Conservation (phyloP, 768 basidiomycete genomes). For the Termitomyces sp. region DNA sequence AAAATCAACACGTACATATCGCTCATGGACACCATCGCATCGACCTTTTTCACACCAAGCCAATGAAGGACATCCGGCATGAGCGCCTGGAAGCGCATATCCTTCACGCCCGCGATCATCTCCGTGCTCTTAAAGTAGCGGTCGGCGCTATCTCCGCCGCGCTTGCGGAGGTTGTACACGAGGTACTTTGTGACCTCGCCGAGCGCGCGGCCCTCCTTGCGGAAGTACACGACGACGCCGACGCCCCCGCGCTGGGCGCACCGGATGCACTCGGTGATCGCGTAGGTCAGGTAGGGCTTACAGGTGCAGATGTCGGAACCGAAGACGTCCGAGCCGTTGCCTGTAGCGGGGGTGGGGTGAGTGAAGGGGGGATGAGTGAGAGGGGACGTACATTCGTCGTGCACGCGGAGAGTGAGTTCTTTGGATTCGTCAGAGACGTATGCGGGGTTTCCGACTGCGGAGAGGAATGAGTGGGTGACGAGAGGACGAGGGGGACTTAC, state of each 20-base stretch:
- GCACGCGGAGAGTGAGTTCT: conserved; percentile 82
- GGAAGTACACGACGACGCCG: conserved; percentile 90
- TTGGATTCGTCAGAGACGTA: conserved; percentile 71
- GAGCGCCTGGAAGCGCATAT: conserved; percentile 90
- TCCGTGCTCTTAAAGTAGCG: conserved; percentile 94
- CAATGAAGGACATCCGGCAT: conserved; percentile 98
- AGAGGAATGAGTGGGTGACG: background rate
- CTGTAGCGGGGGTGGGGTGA: conserved; percentile 28
- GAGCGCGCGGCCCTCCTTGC: conserved; percentile 88
- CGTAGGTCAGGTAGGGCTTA: conserved; percentile 89
- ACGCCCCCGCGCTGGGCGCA: conserved; percentile 71
- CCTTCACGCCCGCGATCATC: conserved; percentile 90
- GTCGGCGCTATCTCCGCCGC: conserved; percentile 88
- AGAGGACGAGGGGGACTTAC: conserved; percentile 29
- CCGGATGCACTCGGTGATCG: conserved; percentile 90
- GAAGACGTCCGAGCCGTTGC: conserved; percentile 94
- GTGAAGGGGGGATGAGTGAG: background rate
- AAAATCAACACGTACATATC: conserved; percentile 47
- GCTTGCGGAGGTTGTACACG: conserved; percentile 95
- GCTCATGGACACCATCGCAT: conserved; percentile 88
- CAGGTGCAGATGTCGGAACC: conserved; percentile 91
- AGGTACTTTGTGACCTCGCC: conserved; percentile 96
- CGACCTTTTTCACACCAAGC: conserved; percentile 87
- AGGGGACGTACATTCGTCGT: conserved; percentile 75
- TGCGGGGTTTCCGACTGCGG: conserved; percentile 74